Evolutionary conservation across 2,329 filamentous ascomycete species (phyloP), one percentile per base, ranked within the genome.

Genomic region (Neophaeococcomyces aloes): DNA sequence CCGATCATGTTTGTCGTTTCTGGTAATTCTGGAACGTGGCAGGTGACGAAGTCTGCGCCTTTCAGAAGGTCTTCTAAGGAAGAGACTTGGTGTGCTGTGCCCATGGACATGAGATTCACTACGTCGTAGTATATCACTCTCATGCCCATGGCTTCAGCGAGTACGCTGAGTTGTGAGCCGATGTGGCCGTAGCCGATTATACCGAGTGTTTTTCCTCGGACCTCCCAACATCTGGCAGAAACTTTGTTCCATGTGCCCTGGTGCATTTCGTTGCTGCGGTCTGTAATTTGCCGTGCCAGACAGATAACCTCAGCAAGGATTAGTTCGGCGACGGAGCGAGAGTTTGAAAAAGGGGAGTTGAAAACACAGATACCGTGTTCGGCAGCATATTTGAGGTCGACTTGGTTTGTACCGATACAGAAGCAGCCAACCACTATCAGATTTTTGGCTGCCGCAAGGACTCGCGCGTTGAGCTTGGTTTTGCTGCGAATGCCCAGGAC

Each of bases 281-380:
- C 91, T 50, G 86, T 82, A 27, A 98, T 74, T 66, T 98, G 91
- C 47, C 91, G 82, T 17, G 91, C 91, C 42, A 98, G 79, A 30
- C 75, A 71, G 58, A 98, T 95, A 59, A 98, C 88, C 66, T 95
- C 89, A 42, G 74, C 83, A 61, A 98, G 95, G 56, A 96, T 87
- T 45, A 96, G 73, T 70, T 98, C 91, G 45, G 91, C 91, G 40
- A 98, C 91, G 61, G 86, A 94, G 62, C 91, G 83, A 7, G 89
- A 96, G 69, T 98, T 98, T 68, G 85, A 88, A 67, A 98, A 98
- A 1, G 91, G 91, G 35, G 91, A 96, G 69, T 98, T 98, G 78
- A 98, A 98, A 52, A 98, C 91, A 29, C 88, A 87, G 61, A 96
- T 94, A 53, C 91, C 87, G 60, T 84, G 78, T 54, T 75, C 74